Percentiles rank a stretch among this genome's conserved stretches.
Evolutionary conservation across 257 asterid species (phyloP).

Genomic region (Anisodus tanguticus): DNA sequence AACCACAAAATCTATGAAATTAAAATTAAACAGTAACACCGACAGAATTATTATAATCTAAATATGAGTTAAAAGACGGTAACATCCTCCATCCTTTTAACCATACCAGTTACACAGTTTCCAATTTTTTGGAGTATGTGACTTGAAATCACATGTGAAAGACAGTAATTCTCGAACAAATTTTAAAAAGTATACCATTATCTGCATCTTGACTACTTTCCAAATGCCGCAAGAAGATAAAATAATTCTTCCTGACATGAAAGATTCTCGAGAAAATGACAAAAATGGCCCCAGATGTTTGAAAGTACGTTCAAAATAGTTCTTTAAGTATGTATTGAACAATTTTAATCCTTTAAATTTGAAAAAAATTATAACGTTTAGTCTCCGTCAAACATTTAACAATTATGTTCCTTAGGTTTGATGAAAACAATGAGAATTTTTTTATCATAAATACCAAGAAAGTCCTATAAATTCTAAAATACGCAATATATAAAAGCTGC

Average conservation of each 20-base stretch:
- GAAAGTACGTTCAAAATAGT: no score
- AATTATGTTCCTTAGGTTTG: no score
- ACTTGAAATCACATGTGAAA: constrained; percentile 12
- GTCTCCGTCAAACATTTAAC: no score
- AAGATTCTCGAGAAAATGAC: not conserved
- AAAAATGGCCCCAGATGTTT: no score
- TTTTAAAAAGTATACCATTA: not conserved
- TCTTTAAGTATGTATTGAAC: no score
- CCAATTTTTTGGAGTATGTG: not conserved
- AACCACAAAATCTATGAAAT: not conserved
- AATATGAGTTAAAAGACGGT: not conserved
- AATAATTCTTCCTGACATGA: not conserved
- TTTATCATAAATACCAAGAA: no score
- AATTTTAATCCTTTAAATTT: no score
- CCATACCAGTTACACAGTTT: not conserved
- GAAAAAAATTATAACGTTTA: no score
- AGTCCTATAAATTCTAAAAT: no score
- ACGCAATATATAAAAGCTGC: no score
- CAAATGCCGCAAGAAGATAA: not conserved
- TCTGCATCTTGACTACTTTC: constrained; percentile 16
- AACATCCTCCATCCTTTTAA: not conserved
- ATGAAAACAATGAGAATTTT: no score
- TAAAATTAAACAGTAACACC: not conserved
- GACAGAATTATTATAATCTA: not conserved
- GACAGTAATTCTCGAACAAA: not conserved